Conservation (phyloP, 140 eudicot species). For the Senecio squalidus region DNA sequence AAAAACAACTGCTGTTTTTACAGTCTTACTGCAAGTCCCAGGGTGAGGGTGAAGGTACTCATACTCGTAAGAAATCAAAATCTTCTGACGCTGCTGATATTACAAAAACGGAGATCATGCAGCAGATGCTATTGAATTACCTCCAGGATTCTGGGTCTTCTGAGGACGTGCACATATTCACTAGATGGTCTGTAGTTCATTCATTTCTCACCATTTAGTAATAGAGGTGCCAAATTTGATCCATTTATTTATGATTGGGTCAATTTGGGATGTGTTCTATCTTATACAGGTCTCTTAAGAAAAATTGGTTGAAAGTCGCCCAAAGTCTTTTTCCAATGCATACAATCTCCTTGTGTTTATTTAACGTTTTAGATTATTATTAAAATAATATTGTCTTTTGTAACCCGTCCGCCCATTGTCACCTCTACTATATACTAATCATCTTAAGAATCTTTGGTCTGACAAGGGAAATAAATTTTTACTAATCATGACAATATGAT, state of each 20-base stretch:
- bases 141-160: slow-evolving; percentile 80
- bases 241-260: too few species aligned
- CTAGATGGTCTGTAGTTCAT: slow-evolving; percentile 61
- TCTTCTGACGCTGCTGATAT: slow-evolving; percentile 40
- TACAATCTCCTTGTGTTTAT: too few species aligned
- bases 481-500: slow-evolving; percentile 16
- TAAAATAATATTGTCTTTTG: too few species aligned
- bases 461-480: neutral
- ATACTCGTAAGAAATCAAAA: slow-evolving; percentile 31
- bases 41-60: slow-evolving; percentile 42
- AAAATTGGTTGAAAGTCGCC: too few species aligned
- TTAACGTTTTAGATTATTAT: too few species aligned
- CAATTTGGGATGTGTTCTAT: too few species aligned
- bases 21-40: slow-evolving; percentile 67
- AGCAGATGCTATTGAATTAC: slow-evolving; percentile 87
- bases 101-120: slow-evolving; percentile 66
- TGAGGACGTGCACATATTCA: slow-evolving; percentile 76
- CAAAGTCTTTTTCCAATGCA: too few species aligned
- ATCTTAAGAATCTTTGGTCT: slow-evolving; percentile 9
- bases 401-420: too few species aligned
- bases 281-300: too few species aligned
- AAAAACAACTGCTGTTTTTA: slow-evolving; percentile 59
- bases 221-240: too few species aligned
- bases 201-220: slow-evolving; percentile 45
- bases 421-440: slow-evolving; percentile 9